phyloP scores from a whole-genome alignment of 2,329 filamentous ascomycete species.

The Fusarium udum region DNA sequence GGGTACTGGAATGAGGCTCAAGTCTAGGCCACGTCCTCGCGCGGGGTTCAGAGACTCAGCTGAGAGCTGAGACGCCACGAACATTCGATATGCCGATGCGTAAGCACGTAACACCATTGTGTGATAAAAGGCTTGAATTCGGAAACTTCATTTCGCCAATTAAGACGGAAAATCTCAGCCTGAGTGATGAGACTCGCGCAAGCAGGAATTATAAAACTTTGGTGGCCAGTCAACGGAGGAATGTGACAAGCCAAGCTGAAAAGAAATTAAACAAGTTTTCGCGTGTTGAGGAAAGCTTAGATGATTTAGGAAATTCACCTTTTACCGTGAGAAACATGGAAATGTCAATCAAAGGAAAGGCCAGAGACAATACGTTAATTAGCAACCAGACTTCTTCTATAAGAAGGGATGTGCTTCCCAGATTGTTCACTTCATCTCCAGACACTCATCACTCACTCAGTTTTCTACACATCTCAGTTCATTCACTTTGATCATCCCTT shows the following conservation, averaged over 20 bases:
- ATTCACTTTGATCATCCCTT: not conserved
- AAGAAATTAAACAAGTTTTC: not conserved
- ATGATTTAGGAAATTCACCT: not conserved
- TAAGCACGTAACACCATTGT: not conserved
- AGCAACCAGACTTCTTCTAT: not conserved
- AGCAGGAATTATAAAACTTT: not conserved
- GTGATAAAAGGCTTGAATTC: not conserved
- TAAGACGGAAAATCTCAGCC: not conserved
- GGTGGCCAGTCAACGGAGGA: not conserved
- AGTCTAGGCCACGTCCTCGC: not conserved
- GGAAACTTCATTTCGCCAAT: not conserved
- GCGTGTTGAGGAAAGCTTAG: not conserved
- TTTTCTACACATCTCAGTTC: accelerated
- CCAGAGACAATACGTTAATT: accelerated
- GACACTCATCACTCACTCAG: not conserved
- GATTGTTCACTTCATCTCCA: not conserved
- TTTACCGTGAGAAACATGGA: not conserved
- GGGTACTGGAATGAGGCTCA: not conserved
- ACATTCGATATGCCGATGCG: not conserved
- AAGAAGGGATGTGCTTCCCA: not conserved
- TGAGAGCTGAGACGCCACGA: not conserved
- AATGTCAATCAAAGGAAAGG: accelerated
- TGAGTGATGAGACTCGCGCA: not conserved
- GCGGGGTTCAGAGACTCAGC: not conserved
- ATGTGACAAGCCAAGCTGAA: slow-evolving; percentile 1